Evolutionary conservation across 306 rosid genomes (phyloP).

Genomic region (Erythrophleum fordii): DNA sequence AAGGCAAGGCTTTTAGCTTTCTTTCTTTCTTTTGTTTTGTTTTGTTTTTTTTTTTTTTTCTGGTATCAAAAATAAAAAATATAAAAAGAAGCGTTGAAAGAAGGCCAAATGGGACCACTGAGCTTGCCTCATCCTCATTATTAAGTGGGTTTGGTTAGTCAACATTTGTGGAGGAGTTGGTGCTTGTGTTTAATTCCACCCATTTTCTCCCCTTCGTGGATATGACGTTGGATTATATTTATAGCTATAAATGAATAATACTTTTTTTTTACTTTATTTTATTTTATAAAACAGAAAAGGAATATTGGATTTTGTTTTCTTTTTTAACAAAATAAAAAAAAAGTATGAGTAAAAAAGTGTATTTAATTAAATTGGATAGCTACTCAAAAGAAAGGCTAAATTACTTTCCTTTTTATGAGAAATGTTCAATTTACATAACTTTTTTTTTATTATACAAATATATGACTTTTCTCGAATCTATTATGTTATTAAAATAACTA

Average conservation of each 20-base stretch:
- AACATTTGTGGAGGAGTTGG: constrained; percentile 36
- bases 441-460: background rate
- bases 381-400: background rate
- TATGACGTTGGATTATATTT: background rate
- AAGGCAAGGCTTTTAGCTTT: constrained; percentile 20
- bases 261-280: background rate
- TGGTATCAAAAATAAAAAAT: too few species aligned
- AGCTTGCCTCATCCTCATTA: constrained; percentile 30
- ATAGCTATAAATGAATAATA: background rate
- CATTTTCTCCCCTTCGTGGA: background rate
- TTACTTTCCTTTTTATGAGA: background rate
- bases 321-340: background rate
- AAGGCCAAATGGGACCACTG: constrained; percentile 27
- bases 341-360: background rate
- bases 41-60: too few species aligned
- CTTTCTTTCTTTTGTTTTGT: background rate
- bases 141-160: constrained; percentile 39
- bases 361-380: background rate
- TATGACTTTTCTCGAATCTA: too few species aligned
- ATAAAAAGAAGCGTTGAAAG: constrained; percentile 36
- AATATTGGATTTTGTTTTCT: background rate
- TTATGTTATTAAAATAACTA: too few species aligned
- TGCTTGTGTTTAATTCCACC: constrained; percentile 10
- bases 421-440: background rate
- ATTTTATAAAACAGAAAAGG: background rate